Evolutionary conservation across 352 stramenopile species (phyloP), one percentile per base, ranked within the genome.

Genomic region (Globisporangium perplexum): DNA sequence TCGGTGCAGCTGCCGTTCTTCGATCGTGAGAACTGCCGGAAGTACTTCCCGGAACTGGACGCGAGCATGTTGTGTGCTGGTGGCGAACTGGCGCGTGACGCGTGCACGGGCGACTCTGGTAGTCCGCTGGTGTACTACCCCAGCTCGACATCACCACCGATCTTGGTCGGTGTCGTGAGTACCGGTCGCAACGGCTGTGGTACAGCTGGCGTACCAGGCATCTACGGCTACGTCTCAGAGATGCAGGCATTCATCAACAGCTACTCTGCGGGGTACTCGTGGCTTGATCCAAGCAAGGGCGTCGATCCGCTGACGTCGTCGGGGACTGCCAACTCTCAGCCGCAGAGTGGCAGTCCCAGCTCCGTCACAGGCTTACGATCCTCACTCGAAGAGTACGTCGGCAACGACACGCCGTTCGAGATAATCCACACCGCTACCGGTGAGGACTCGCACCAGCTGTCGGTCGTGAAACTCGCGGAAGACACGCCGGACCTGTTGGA

Each of bases 11-110:
- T 78, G 42, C 59, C 65, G 1, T 68, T 68, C 33, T 70, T 70
- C 24, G 15, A 62, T 2, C 57, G 57, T 17, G 50, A 59, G 22
- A 53, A 53, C 47, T 78, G 69, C 49, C 43, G 50, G 2, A 47
- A 50, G 18, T 63, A 58, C 18, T 69, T 73, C 23, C 59, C 62
- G 7, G 58, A 70, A 23, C 54, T 75, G 18, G 69, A 78, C 50
- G 58, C 65, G 14, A 72, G 65, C 50, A 75, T 78, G 69, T 62
- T 73, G 15, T 78, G 69, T 41, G 69, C 66, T 8, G 69, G 69
- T 3, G 69, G 69, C 15, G 51, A 74, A 39, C 41, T 59, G 14
- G 66, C 57, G 15, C 53, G 65, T 1, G 69, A 78, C 41, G 67
- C 69, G 1, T 78, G 69, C 53, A 72, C 66, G 11, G 69, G 69